Evolutionary conservation across 2,329 filamentous ascomycete species (phyloP).

Genomic region (Cercospora zeina): DNA sequence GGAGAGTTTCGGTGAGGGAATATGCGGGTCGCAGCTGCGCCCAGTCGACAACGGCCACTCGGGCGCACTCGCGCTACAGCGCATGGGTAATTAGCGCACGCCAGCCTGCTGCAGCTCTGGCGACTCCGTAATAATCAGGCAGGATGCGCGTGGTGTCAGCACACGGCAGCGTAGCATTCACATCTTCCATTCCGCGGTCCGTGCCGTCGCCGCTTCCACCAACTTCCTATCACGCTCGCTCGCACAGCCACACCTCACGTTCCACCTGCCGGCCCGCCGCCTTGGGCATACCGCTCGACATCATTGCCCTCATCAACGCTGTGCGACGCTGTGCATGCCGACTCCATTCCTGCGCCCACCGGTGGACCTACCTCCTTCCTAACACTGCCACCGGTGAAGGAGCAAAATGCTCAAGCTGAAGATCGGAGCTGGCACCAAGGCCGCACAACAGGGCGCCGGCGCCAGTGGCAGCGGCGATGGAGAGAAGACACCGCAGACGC

Average conservation of each 20-base stretch:
- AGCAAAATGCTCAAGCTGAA: slow-evolving; percentile 31
- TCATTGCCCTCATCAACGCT: slow-evolving; percentile 1
- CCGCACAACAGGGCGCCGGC: slow-evolving; percentile 4
- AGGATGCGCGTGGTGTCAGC: background rate
- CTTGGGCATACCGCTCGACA: background rate
- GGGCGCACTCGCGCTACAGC: background rate
- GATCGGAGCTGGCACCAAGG: slow-evolving; percentile 23
- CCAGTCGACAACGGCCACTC: slow-evolving; percentile 12
- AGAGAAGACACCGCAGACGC: slow-evolving; percentile 14
- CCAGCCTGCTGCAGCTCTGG: background rate
- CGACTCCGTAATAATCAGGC: too few species aligned
- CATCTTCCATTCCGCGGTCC: background rate
- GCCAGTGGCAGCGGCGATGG: background rate
- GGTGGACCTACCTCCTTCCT: background rate
- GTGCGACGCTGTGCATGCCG: slow-evolving; percentile 8
- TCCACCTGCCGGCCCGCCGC: background rate
- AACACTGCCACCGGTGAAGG: slow-evolving; percentile 7
- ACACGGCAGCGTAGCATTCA: background rate
- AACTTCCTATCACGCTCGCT: background rate
- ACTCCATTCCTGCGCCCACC: slow-evolving; percentile 5
- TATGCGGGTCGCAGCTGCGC: slow-evolving; percentile 16
- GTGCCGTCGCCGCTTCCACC: background rate
- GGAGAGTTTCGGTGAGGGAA: slow-evolving; percentile 22
- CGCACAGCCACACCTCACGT: slow-evolving; percentile 1
- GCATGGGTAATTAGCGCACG: background rate